phyloP scores from a whole-genome alignment of 108 stramenopile genomes.

The Mediolabrus comicus region DNA sequence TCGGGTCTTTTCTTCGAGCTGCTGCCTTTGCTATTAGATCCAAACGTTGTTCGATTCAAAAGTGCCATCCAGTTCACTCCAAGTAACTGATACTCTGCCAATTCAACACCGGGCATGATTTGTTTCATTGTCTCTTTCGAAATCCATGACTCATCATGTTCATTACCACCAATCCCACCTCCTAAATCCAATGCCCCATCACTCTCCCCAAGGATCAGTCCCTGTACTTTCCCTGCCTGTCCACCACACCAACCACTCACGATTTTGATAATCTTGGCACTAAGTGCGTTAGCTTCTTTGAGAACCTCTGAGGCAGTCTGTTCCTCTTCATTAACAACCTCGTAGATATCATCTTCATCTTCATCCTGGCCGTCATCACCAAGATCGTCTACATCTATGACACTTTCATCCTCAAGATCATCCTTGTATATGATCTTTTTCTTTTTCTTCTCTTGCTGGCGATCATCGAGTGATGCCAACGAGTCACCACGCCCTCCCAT shows the following conservation, averaged over 20 bases:
- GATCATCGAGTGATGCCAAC: constrained; percentile 9
- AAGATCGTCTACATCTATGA: constrained; percentile 23
- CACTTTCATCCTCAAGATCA: constrained; percentile 5
- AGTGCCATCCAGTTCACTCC: constrained; percentile 89
- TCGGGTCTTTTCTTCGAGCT: constrained; percentile 24
- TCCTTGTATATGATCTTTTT: constrained; percentile 22
- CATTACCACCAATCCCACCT: constrained; percentile 5
- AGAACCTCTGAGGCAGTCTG: constrained; percentile 63
- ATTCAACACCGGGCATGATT: constrained; percentile 59
- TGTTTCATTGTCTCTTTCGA: constrained; percentile 55
- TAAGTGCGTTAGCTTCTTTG: constrained; percentile 64
- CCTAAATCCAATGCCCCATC: constrained; percentile 66
- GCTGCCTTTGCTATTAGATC: constrained; percentile 19
- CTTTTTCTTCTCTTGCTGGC: constrained; percentile 19
- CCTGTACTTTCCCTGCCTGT: constrained; percentile 1
- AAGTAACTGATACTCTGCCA: constrained; percentile 81
- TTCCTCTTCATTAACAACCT: constrained; percentile 49
- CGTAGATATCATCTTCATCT: constrained; percentile 43
- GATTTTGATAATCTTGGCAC: constrained; percentile 62
- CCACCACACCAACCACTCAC: constrained; percentile 56
- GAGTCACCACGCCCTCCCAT: constrained; percentile 20
- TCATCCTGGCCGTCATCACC: constrained; percentile 48
- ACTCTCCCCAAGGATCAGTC: constrained; percentile 44
- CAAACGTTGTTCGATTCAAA: constrained; percentile 68
- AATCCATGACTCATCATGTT: constrained; percentile 55